Percentiles rank a stretch among this genome's conserved stretches.
Evolutionary conservation across 148 eudicot genomes (phyloP).

Genomic region (Diospyros kaki): DNA sequence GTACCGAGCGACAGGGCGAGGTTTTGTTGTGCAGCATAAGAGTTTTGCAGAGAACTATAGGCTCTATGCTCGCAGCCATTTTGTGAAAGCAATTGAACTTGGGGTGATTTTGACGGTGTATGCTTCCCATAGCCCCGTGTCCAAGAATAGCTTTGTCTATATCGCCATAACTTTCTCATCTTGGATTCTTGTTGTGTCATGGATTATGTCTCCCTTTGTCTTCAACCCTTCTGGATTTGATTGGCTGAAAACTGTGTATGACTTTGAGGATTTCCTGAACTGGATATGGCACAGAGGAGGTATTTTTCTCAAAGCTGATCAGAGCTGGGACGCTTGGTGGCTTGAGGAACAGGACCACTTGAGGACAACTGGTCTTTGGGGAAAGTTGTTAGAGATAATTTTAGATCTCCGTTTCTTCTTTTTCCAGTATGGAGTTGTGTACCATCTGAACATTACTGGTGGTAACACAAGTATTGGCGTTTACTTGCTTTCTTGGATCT

Average conservation of each 20-base stretch:
- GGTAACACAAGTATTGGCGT: conserved; percentile 52
- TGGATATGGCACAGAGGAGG: conserved; percentile 85
- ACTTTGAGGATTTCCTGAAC: conserved; percentile 68
- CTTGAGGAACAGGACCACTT: conserved; percentile 94
- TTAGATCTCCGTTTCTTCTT: conserved; percentile 89
- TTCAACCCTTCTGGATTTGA: conserved; percentile 97
- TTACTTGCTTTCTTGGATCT: conserved; percentile 85
- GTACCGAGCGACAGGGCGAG: conserved; percentile 90
- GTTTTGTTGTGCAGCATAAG: conserved; percentile 87
- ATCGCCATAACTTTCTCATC: conserved; percentile 68
- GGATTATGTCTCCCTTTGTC: conserved; percentile 89
- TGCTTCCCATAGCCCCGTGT: conserved; percentile 68
- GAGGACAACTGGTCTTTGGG: conserved; percentile 86
- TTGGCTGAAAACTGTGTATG: conserved; percentile 91
- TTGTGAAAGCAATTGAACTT: conserved; percentile 86
- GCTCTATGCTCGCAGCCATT: conserved; percentile 87
- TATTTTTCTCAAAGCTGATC: conserved; percentile 63
- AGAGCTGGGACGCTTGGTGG: conserved; percentile 99
- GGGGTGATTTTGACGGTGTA: conserved; percentile 74
- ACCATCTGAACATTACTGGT: conserved; percentile 56
- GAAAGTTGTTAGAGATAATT: conserved; percentile 76
- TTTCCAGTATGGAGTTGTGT: conserved; percentile 89
- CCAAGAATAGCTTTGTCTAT: conserved; percentile 66
- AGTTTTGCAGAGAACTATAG: conserved; percentile 84
- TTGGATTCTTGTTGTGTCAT: conserved; percentile 87